Evolutionary conservation across 148 eudicot species (phyloP).

Genomic region (Arctostaphylos glauca): DNA sequence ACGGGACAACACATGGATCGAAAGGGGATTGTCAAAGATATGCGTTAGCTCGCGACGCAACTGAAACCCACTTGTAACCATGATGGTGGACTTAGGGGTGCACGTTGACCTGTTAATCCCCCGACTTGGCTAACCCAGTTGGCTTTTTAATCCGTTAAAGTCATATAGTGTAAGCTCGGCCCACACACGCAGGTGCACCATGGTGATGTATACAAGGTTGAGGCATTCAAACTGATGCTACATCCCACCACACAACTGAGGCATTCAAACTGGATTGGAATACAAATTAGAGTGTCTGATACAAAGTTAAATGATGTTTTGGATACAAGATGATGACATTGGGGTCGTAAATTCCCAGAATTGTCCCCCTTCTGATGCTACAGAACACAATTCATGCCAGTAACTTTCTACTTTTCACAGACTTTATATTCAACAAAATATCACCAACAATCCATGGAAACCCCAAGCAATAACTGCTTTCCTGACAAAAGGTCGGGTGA

Average conservation of each 20-base stretch:
- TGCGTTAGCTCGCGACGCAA: no score
- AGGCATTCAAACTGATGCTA: no score
- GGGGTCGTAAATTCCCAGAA: not conserved
- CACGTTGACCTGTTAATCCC: no score
- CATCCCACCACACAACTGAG: not conserved
- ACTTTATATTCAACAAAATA: conserved; percentile 58
- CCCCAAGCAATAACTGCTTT: conserved; percentile 62
- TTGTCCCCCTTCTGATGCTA: not conserved
- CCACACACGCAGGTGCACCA: no score
- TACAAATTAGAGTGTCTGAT: not conserved
- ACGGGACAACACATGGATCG: no score
- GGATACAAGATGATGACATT: not conserved
- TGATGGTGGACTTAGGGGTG: no score
- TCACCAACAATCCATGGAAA: conserved; percentile 90
- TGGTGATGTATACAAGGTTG: no score
- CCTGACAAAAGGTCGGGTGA: conserved; percentile 54
- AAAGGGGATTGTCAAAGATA: no score
- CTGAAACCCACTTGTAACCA: no score
- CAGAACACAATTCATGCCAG: not conserved
- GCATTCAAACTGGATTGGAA: not conserved
- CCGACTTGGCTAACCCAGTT: no score
- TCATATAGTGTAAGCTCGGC: no score
- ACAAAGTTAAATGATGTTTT: not conserved
- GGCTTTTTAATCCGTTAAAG: no score
- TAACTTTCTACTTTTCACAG: conserved; percentile 32